Conservation (phyloP, 495 filamentous ascomycete genomes). For the Trichoderma virens region DNA sequence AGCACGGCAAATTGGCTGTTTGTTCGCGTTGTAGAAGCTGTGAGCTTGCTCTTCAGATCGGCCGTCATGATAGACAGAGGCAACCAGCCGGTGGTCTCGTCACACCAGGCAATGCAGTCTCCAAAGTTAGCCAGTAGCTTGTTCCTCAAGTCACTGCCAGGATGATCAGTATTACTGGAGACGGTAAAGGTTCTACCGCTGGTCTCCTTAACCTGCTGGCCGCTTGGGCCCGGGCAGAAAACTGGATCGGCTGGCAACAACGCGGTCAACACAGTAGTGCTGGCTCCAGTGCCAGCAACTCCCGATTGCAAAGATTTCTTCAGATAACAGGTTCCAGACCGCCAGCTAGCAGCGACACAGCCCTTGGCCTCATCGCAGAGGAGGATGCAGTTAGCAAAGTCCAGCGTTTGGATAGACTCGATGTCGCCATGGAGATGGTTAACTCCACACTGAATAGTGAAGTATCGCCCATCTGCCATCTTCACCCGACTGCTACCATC, state of each 20-base stretch:
- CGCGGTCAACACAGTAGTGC: not conserved
- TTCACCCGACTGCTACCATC: not conserved
- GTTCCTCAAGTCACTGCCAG: not conserved
- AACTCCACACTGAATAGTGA: not conserved
- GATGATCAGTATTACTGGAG: not conserved
- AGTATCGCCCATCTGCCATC: not conserved
- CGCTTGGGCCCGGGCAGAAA: not conserved
- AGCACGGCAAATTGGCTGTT: not conserved
- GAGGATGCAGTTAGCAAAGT: slow-evolving; percentile 1
- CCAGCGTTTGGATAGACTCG: not conserved
- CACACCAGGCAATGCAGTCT: not conserved
- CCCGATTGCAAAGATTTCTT: not conserved
- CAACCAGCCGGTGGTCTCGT: not conserved
- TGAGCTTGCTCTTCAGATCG: not conserved
- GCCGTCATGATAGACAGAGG: not conserved
- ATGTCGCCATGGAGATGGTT: not conserved
- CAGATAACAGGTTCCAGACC: not conserved
- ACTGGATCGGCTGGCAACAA: not conserved
- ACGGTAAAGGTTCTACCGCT: not conserved
- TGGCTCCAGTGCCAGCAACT: not conserved
- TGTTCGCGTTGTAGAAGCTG: not conserved
- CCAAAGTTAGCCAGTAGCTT: not conserved
- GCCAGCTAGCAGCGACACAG: not conserved
- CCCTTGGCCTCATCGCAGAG: not conserved
- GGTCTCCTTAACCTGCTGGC: not conserved